Conservation (phyloP, 805 yeast species). For the Tetrapisispora iriomotensis region DNA sequence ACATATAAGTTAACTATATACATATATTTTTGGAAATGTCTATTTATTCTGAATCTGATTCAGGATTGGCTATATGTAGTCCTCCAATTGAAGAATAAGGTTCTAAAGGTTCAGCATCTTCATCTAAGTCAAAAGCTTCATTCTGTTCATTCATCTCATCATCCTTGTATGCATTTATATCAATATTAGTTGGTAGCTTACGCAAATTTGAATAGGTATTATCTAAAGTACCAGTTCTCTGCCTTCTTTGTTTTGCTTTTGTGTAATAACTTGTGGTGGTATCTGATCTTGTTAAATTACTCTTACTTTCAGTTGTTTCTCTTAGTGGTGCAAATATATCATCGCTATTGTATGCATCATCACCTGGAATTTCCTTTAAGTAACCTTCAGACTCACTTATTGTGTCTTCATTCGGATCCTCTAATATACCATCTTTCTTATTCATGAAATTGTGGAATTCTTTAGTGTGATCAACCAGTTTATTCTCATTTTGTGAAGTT, state of each 20-base stretch:
- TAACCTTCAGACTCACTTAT: conserved; percentile 17
- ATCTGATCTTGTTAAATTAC: conserved; percentile 16
- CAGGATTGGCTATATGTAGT: conserved; percentile 26
- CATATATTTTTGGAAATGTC: background rate
- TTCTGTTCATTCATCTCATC: background rate
- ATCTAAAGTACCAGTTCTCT: conserved; percentile 22
- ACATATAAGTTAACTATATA: too few relatives aligned
- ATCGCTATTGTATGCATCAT: conserved; percentile 30
- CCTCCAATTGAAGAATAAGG: conserved; percentile 4
- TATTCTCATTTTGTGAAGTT: conserved; percentile 4
- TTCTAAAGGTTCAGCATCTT: background rate
- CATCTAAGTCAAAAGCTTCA: background rate
- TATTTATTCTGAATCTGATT: conserved; percentile 17
- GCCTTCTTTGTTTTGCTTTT: conserved; percentile 16
- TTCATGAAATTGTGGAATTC: conserved; percentile 26
- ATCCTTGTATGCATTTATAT: conserved; percentile 12
- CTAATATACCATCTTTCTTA: conserved; percentile 9
- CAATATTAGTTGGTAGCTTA: conserved; percentile 16
- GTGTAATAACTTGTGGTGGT: conserved; percentile 29
- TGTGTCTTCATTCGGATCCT: conserved; percentile 5
- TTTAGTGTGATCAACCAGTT: conserved; percentile 23
- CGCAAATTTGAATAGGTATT: conserved; percentile 12
- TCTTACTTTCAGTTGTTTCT: conserved; percentile 10
- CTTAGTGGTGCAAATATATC: conserved; percentile 27
- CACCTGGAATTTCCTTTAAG: conserved; percentile 28